Conservation (phyloP, 352 stramenopile genomes). For the Phytophthora macrochlamydospora region DNA sequence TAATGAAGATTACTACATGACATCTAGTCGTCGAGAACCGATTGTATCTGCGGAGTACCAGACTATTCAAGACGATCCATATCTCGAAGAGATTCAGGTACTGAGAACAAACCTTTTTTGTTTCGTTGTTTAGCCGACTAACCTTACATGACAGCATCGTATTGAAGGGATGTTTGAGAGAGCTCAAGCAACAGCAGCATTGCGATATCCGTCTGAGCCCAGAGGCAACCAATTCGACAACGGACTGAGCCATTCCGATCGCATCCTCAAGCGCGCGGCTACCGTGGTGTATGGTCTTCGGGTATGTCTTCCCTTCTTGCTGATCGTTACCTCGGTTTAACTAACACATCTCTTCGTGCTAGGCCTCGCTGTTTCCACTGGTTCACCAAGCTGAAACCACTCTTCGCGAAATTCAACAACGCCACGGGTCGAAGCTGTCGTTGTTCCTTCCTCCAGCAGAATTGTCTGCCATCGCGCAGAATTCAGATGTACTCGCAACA, state of each 20-base stretch:
- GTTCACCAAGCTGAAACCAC: conserved; percentile 57
- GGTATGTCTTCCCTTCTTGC: conserved; percentile 9
- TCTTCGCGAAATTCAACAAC: conserved; percentile 46
- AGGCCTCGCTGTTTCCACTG: conserved; percentile 58
- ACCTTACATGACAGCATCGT: conserved; percentile 30
- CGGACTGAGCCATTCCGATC: conserved; percentile 17
- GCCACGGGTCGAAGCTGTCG: conserved; percentile 43
- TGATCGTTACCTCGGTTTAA: neutral
- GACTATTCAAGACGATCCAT: conserved; percentile 33
- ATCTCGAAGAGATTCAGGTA: conserved; percentile 55
- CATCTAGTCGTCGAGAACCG: conserved; percentile 11
- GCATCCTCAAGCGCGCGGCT: conserved; percentile 45
- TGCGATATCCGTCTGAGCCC: conserved; percentile 22
- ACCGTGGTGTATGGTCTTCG: conserved; percentile 60
- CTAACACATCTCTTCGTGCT: neutral
- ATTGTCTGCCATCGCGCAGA: conserved; percentile 43
- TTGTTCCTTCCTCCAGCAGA: conserved; percentile 42
- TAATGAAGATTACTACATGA: conserved; percentile 6
- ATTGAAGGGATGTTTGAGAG: conserved; percentile 53
- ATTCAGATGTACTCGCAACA: conserved; percentile 59
- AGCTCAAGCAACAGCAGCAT: conserved; percentile 33
- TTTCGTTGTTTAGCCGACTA: neutral
- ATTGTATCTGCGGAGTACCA: conserved; percentile 20
- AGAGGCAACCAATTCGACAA: conserved; percentile 36
- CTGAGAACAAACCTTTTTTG: neutral